A percentile compares a stretch with the other conserved stretches of the same genome.
Conservation (phyloP, 306 rosid species). For the Lagenaria siceraria region DNA sequence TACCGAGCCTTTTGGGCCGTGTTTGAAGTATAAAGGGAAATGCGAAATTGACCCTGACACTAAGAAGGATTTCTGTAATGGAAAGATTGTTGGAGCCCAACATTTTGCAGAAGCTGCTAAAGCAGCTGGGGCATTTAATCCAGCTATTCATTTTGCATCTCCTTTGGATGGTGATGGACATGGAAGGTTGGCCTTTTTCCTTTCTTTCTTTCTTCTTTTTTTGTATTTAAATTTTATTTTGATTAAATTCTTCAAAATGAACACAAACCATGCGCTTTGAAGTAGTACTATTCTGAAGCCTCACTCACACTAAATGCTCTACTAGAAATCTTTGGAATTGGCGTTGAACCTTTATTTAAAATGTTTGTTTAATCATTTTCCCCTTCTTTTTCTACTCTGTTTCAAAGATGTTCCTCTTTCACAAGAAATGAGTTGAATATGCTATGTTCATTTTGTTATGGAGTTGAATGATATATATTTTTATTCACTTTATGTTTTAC, state of each 20-base stretch:
- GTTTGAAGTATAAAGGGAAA: constrained; percentile 77
- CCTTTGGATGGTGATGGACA: constrained; percentile 99
- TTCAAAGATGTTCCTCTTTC: not conserved
- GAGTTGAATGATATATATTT: not conserved
- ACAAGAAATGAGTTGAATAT: not conserved
- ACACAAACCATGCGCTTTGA: not conserved
- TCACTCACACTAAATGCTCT: not conserved
- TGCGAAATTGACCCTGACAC: constrained; percentile 86
- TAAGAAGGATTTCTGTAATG: constrained; percentile 75
- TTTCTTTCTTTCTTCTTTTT: not conserved
- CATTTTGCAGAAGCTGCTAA: constrained; percentile 96
- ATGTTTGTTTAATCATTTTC: not conserved
- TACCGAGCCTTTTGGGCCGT: constrained; percentile 73
- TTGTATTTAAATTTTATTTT: not conserved
- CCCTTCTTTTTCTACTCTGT: not conserved
- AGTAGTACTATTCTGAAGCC: not conserved
- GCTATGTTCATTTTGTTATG: not conserved
- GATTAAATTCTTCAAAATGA: not conserved
- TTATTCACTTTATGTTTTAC: constrained; percentile 4
- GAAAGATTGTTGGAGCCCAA: constrained; percentile 97
- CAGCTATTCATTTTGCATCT: constrained; percentile 81
- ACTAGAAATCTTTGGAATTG: not conserved
- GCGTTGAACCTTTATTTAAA: not conserved
- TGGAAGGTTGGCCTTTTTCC: constrained; percentile 61
- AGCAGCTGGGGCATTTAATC: constrained; percentile 92